Evolutionary conservation across 768 basidiomycete species (phyloP).

Genomic region (Macrocybe gigantea): DNA sequence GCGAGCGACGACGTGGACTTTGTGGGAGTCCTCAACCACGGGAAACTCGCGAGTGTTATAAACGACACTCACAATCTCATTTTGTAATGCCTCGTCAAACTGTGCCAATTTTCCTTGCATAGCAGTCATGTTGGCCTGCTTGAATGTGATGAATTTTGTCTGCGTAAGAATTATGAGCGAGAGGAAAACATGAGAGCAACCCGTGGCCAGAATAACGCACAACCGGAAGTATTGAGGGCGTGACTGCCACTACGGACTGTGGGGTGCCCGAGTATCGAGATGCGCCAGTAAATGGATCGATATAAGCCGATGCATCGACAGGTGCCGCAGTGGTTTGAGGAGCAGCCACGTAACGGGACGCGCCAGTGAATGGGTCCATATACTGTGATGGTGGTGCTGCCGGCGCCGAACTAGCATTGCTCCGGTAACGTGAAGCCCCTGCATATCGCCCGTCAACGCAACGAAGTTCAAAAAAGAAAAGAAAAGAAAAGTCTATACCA

Average conservation of each 20-base stretch:
- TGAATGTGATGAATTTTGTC: conserved; percentile 71
- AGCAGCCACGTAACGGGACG: conserved; percentile 51
- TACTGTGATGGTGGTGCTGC: conserved; percentile 29
- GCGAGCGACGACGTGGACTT: conserved; percentile 71
- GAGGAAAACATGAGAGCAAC: background rate
- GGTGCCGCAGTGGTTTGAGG: conserved; percentile 28
- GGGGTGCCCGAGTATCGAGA: conserved; percentile 52
- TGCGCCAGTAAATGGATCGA: conserved; percentile 69
- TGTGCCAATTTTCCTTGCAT: conserved; percentile 78
- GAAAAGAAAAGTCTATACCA: conserved; percentile 33
- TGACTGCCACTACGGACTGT: conserved; percentile 24
- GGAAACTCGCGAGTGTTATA: background rate
- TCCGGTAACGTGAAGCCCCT: conserved; percentile 65
- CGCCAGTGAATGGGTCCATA: conserved; percentile 71
- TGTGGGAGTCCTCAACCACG: background rate
- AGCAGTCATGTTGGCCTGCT: conserved; percentile 71
- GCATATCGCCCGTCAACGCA: conserved; percentile 2
- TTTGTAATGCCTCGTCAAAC: conserved; percentile 60
- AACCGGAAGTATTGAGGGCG: conserved; percentile 44
- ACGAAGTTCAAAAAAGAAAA: conserved; percentile 5
- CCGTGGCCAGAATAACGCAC: conserved; percentile 23
- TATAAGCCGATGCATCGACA: conserved; percentile 26
- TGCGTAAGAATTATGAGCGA: conserved; percentile 15
- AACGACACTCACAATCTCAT: conserved; percentile 55
- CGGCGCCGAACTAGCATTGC: conserved; percentile 27